phyloP scores from a whole-genome alignment of 2,329 filamentous ascomycete species.

The Colletotrichum sidae region DNA sequence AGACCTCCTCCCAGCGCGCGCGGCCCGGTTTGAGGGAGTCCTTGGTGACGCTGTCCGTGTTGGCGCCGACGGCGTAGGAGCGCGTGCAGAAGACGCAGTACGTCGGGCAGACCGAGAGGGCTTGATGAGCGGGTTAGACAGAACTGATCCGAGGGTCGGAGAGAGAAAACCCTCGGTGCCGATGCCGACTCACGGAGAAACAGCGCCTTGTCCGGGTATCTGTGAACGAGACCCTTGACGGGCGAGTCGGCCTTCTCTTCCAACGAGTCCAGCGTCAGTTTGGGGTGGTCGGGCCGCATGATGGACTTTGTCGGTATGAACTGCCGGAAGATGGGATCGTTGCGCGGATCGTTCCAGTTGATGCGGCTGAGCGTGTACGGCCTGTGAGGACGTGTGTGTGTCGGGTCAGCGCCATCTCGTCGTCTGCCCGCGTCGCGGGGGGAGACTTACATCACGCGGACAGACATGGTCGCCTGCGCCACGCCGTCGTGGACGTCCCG shows the following conservation, averaged over 20 bases:
- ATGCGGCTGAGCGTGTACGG: constrained; percentile 70
- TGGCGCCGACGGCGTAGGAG: constrained; percentile 67
- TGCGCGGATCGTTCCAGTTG: constrained; percentile 68
- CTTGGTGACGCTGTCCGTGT: constrained; percentile 64
- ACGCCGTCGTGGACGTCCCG: constrained; percentile 65
- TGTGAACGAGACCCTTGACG: constrained; percentile 68
- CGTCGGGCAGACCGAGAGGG: constrained; percentile 69
- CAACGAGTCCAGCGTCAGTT: constrained; percentile 67
- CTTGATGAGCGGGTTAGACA: constrained; percentile 46
- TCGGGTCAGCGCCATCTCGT: neutral
- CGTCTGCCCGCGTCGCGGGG: neutral
- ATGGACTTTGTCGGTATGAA: constrained; percentile 68
- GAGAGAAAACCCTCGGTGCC: neutral
- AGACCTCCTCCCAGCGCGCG: constrained; percentile 65
- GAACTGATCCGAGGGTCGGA: neutral
- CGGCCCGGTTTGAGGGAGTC: constrained; percentile 51
- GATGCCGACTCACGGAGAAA: constrained; percentile 63
- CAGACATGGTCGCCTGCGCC: constrained; percentile 66
- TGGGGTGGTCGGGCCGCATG: constrained; percentile 65
- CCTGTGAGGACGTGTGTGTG: constrained; percentile 40
- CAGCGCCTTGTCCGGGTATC: constrained; percentile 73
- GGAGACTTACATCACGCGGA: constrained; percentile 62
- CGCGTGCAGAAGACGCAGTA: constrained; percentile 74
- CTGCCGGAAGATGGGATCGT: constrained; percentile 70
- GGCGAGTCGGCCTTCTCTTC: constrained; percentile 67